Base-by-base conservation (phyloP, 192 early-diverging fungal species). In the Kickxella alabastrina region DNA sequence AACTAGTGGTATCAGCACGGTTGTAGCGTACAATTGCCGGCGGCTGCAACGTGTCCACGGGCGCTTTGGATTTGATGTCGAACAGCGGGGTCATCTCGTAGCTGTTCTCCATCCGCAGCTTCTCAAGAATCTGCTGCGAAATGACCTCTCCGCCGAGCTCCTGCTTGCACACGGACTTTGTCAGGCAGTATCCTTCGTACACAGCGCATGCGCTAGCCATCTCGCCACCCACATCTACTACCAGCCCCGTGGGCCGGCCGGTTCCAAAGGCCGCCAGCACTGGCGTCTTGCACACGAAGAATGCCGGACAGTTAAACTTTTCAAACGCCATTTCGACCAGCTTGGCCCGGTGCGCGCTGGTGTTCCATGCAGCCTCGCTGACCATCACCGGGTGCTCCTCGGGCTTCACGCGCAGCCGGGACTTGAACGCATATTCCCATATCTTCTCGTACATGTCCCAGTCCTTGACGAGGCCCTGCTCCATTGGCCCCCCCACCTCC, bases 261-360 rank as follows among this genome's bases (percentile, higher is more conserved):
- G 90, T 81, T 4, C 94, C 86, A 56, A 97, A 99, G 79, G 95
- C 88, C 21, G 94, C 81, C 51, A 99, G 84, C 18, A 97, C 95
- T 1, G 97, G 88, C 22, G 83, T 84, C 62, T 92, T 88, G 50
- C 87, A 90, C 26, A 97, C 71, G 78, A 91, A 98, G 63, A 99
- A 98, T 14, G 93, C 94, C 28, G 93, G 93, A 28, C 86, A 81
- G 23, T 86, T 68, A 54, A 89, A 96, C 72, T 84, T 88, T 69
- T 99, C 97, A 80, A 99, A 99, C 0, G 93, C 93, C 45, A 98
- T 53, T 57, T 98, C 97, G 31, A 83, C 79, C 14, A 95, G 71
- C 63, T 91, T 95, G 46, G 93, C 89, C 19, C 97, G 83, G 43
- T 78, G 75, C 38, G 88, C 86, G 24, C 84, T 71, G 4, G 90